Percentiles rank a stretch among this genome's conserved stretches.
phyloP scores from a whole-genome alignment of 768 basidiomycete species.

The Tulasnella sp. region DNA sequence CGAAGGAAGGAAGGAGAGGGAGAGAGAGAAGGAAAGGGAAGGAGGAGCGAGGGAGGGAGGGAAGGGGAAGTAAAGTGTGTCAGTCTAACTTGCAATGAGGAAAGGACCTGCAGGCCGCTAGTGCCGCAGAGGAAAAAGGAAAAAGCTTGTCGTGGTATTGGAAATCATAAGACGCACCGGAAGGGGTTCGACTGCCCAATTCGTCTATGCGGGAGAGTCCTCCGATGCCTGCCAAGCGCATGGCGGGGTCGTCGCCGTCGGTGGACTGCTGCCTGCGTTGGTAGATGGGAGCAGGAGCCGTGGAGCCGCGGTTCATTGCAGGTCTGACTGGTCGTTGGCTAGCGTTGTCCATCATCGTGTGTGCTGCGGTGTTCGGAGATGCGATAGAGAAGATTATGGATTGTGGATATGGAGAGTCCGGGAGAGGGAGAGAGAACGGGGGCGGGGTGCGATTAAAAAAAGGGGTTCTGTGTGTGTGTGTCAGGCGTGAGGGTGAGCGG shows the following conservation, averaged over 20 bases:
- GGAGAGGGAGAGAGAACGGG: not conserved
- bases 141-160: not conserved
- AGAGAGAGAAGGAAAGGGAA: not conserved
- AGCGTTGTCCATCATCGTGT: conserved; percentile 18
- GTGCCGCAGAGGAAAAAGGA: conserved; percentile 12
- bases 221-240: conserved; percentile 29
- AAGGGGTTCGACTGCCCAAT: conserved; percentile 7
- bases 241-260: conserved; percentile 20
- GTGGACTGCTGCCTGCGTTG: conserved; percentile 28
- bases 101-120: conserved; percentile 3
- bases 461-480: conserved; percentile 9
- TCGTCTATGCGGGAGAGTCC: conserved; percentile 29
- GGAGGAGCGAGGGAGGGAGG: conserved; percentile 7
- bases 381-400: not conserved
- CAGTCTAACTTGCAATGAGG: conserved; percentile 21
- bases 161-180: not conserved
- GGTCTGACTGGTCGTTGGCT: conserved; percentile 23
- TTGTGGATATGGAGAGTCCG: not conserved
- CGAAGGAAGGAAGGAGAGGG: not conserved
- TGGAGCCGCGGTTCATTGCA: conserved; percentile 8
- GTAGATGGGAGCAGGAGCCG: conserved; percentile 34
- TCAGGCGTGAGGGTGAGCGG: not conserved
- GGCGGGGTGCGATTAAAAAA: not conserved
- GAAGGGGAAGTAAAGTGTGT: conserved; percentile 1
- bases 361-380: not conserved